Base-by-base conservation (phyloP, 768 basidiomycete genomes). In the Tylopilus plumbeoviolaceoides region DNA sequence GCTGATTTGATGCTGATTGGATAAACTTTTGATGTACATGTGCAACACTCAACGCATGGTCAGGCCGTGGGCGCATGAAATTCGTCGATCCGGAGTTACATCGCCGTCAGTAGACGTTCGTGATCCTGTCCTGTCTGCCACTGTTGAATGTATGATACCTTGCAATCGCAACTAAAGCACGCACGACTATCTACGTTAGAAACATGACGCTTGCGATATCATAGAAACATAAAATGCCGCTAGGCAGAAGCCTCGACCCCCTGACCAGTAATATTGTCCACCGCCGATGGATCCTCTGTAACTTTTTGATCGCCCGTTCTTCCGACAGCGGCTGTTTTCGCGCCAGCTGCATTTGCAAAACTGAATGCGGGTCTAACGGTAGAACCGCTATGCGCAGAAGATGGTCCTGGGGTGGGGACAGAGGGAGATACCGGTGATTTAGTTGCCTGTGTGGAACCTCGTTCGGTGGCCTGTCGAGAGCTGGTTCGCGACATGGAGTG, bases 281-380 rank as follows among this genome's bases (percentile, higher is more conserved):
- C 38, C 20, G 33, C 44, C 7, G 46, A 11, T 20, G 33, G 14
- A 5, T 56, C 59, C 30, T 55, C 52, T 4, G 15, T 35, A 42
- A 18, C 44, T n/a, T 53, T 51, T 30, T 57, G 47, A 33, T 62
- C 61, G 21, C 67, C 60, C 40, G 56, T 59, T 38, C 53, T 63
- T 39, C 6, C 54, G 0, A 44, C 50, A 44, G 55, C 40, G 21
- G 59, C 49, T 25, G 51, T 53, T 55, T 62, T 72, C 18, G 60
- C 59, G 15, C 80, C 77, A 1, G 88, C 87, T 36, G 85, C 91
- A 50, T 77, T 85, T 0, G 91, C 91, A 60, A 95, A 95, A 64
- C 90, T 92, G 59, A 93, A 75, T 5, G 79, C 76, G 0, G 90
- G 85, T 49, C 89, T 78, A 14, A 91, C 81, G 44, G 83, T 76